phyloP scores from a whole-genome alignment of 1,284 basidiomycete species.

The Malassezia equina region DNA sequence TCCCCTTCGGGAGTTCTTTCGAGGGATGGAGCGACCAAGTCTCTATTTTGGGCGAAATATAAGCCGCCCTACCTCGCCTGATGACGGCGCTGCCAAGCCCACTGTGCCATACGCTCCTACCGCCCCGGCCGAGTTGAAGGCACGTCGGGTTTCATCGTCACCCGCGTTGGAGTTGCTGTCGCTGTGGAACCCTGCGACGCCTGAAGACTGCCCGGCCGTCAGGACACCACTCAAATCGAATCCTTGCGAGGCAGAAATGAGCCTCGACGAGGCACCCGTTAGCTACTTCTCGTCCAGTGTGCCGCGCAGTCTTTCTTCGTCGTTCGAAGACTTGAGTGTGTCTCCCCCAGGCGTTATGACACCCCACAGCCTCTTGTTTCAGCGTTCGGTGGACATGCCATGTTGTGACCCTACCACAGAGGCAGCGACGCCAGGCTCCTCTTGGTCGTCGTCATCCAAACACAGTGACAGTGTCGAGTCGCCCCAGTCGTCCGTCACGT shows the following conservation, averaged over 20 bases:
- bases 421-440: background rate
- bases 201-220: background rate
- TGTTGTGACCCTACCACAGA: background rate
- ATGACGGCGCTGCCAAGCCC: background rate
- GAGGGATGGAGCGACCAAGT: background rate
- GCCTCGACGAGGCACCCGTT: background rate
- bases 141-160: background rate
- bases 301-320: background rate
- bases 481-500: background rate
- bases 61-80: background rate
- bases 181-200: background rate
- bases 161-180: background rate
- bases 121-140: background rate
- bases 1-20: background rate
- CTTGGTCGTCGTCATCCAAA: conserved; percentile 13
- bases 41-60: background rate
- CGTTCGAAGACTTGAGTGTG: background rate
- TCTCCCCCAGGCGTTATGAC: conserved; percentile 1
- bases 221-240: background rate
- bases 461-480: background rate
- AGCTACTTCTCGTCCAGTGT: background rate
- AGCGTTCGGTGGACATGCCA: background rate
- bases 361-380: conserved; percentile 9
- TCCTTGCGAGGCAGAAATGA: background rate
- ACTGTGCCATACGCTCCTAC: background rate